A percentile compares a stretch with the other conserved stretches of the same genome.
phyloP scores from a whole-genome alignment of 2,329 filamentous ascomycete species.

The Trichoderma afroharzianum region DNA sequence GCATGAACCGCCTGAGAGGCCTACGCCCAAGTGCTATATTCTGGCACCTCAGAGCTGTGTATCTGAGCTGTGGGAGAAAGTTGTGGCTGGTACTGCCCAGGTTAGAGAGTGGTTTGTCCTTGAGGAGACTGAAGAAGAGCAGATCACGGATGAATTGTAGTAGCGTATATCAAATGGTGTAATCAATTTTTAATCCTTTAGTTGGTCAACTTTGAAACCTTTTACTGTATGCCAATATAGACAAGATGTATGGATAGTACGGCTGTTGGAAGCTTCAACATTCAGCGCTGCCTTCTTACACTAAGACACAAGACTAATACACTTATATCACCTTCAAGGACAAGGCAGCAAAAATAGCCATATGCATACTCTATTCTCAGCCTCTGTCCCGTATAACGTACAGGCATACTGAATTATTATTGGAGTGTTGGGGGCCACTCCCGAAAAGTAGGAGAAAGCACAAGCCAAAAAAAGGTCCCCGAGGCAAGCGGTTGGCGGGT shows the following conservation, averaged over 20 bases:
- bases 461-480: neutral
- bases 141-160: constrained; percentile 10
- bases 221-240: neutral
- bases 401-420: neutral
- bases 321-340: neutral
- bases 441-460: neutral
- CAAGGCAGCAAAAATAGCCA: neutral
- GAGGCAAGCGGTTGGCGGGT: neutral
- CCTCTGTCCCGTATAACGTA: neutral
- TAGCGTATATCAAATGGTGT: neutral
- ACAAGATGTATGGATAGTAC: neutral
- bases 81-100: constrained; percentile 48
- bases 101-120: constrained; percentile 40
- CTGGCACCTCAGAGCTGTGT: constrained; percentile 54
- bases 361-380: neutral
- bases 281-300: neutral
- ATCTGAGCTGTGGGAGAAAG: constrained; percentile 47
- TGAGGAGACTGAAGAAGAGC: constrained; percentile 15
- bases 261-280: neutral
- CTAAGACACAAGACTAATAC: neutral
- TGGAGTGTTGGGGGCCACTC: neutral
- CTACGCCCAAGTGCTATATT: constrained; percentile 56
- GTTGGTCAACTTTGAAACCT: neutral
- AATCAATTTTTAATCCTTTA: too few relatives aligned
- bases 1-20: constrained; percentile 45